A percentile compares a stretch with the other conserved stretches of the same genome.
These are phyloP conservation scores for Eucalyptus pumila DNA, from an alignment of 345 rosid species.

Conservation along the genomic window DNA sequence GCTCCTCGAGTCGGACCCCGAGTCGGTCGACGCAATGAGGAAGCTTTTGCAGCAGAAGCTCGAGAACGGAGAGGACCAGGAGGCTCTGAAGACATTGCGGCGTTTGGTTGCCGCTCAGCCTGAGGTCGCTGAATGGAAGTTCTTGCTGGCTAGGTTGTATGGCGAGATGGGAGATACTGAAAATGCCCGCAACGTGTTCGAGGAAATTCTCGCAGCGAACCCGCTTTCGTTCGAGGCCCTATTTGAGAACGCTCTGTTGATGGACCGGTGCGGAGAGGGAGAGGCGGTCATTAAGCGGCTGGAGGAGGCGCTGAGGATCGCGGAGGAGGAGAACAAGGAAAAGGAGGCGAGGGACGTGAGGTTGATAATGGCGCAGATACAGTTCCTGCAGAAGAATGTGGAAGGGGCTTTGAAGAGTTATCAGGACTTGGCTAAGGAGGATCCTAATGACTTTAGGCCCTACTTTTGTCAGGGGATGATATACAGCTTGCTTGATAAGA, in stretches of 20 bases:
- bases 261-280: conserved; percentile 77
- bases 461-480: conserved; percentile 80
- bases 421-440: conserved; percentile 52
- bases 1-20: conserved; percentile 32
- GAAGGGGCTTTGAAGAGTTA: conserved; percentile 75
- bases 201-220: conserved; percentile 58
- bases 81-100: conserved; percentile 36
- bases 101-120: conserved; percentile 48
- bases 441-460: conserved; percentile 70
- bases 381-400: conserved; percentile 75
- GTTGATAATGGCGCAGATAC: conserved; percentile 76
- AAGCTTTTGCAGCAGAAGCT: conserved; percentile 56
- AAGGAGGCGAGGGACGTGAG: conserved; percentile 80
- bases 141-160: conserved; percentile 49
- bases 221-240: conserved; percentile 85
- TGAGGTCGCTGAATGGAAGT: conserved; percentile 58
- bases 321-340: conserved; percentile 39
- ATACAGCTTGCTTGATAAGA: conserved; percentile 60
- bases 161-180: conserved; percentile 45
- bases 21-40: conserved; percentile 46
- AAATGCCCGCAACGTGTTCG: conserved; percentile 70
- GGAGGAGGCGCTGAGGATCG: conserved; percentile 54
- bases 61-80: conserved; percentile 61
- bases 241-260: conserved; percentile 78
- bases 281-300: conserved; percentile 57